These are phyloP conservation scores for Fusarium sp. DNA, from an alignment of 2,329 filamentous ascomycete genomes.

Conservation along the genomic window DNA sequence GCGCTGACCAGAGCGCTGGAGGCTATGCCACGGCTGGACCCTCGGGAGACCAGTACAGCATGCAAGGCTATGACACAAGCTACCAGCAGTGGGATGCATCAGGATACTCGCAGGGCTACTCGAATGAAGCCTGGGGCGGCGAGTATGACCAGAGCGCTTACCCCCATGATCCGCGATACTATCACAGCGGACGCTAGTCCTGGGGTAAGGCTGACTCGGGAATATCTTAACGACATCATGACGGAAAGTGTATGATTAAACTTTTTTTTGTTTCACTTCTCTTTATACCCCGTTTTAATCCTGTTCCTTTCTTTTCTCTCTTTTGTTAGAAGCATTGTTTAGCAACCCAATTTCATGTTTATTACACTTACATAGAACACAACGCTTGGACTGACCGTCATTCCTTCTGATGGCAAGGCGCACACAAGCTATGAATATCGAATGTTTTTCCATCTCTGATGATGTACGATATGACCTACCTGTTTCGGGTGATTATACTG, in stretches of 20 bases:
- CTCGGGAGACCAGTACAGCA: conserved; percentile 32
- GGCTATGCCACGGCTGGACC: conserved; percentile 39
- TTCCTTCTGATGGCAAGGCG: conserved; percentile 13
- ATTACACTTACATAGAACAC: conserved; percentile 30
- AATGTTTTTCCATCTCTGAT: conserved; percentile 18
- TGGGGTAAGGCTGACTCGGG: conserved; percentile 25
- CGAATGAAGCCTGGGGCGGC: conserved; percentile 23
- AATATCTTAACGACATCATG: conserved; percentile 30
- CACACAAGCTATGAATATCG: conserved; percentile 24
- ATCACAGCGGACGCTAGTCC: conserved; percentile 17
- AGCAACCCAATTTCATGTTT: neutral
- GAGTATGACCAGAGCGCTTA: conserved; percentile 39
- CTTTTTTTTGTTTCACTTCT: neutral
- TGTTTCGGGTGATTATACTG: conserved; percentile 20
- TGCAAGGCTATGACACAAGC: conserved; percentile 20
- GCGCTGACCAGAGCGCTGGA: conserved; percentile 32
- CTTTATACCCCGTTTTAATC: conserved; percentile 34
- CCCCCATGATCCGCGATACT: conserved; percentile 36
- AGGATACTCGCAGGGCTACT: conserved; percentile 35
- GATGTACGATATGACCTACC: conserved; percentile 14
- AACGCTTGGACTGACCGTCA: neutral
- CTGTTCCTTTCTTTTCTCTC: neutral
- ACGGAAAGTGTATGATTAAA: conserved; percentile 28
- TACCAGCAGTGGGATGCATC: conserved; percentile 33
- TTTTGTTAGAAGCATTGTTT: conserved; percentile 9